Base-by-base conservation (phyloP, 768 basidiomycete species). In the Lentinula edodes region DNA sequence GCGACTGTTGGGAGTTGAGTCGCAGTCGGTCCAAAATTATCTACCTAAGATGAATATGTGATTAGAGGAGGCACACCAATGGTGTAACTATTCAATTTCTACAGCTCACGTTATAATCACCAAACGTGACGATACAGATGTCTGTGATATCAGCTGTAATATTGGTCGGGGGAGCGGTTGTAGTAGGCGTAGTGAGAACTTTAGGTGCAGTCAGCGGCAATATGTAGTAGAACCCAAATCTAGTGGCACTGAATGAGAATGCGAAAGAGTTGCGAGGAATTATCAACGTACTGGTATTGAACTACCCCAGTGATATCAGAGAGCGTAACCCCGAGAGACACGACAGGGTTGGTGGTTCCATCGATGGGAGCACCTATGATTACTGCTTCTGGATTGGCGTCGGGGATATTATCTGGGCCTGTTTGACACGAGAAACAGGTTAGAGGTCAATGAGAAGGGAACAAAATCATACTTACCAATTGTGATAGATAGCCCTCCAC, bases 371-470 rank as follows among this genome's bases (percentile, higher is more conserved):
- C 65, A 7, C 84, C 85, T 39, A 88, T 76, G 28, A 85, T 74
- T 42, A 87, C 71, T 9, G 79, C 72, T 66, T 86, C 86, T 1
- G 85, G 83, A 63, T 86, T 85, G 10, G 78, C 78, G 66, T 85
- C 81, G 8, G 83, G 84, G n/a, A 79, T 70, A 15, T 76, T 78
- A 55, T 79, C 76, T 1, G 76, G 73, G 35, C 80, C 84, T 85
- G 54, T 2, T 53, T 28, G 36, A 9, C 15, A 28, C 12, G 20
- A 48, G 20, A 48, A 23, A 28, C 3, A 28, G 28, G 28, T 28
- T 48, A 23, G 23, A 23, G 46, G 9, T 18, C 46, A 55, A 28
- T 13, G 54, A 46, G 56, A 28, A 7, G 59, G 54, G 53, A 54
- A 51, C 60, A 43, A 16, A 6, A 23, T 12, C 20, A 20, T 7